Conservation (phyloP, 192 early-diverging fungal species). For the Obelidium mucronatum region DNA sequence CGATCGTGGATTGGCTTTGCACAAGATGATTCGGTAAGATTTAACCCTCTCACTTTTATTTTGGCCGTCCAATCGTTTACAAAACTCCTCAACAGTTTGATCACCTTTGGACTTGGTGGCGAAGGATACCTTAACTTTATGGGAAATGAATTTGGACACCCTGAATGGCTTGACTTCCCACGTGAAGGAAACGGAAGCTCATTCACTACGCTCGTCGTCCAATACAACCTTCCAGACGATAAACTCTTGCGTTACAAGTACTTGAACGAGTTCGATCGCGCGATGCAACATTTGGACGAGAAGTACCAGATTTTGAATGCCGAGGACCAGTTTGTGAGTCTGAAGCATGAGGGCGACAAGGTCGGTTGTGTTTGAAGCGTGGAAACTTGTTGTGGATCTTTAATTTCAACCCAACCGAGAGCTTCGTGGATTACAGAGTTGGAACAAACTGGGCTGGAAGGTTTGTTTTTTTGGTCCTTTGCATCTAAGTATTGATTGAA, state of each 20-base stretch:
- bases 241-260: conserved; percentile 88
- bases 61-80: background rate
- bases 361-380: conserved; percentile 92
- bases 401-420: conserved; percentile 90
- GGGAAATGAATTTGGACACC: conserved; percentile 99
- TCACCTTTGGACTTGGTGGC: conserved; percentile 90
- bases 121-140: conserved; percentile 97
- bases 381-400: conserved; percentile 90
- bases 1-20: conserved; percentile 92
- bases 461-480: conserved; percentile 46
- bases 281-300: conserved; percentile 83
- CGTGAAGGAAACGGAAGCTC: conserved; percentile 80
- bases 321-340: conserved; percentile 69
- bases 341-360: conserved; percentile 94
- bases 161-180: conserved; percentile 99
- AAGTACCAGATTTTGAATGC: conserved; percentile 64
- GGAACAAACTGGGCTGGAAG: conserved; percentile 74
- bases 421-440: conserved; percentile 88
- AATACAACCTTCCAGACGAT: conserved; percentile 96
- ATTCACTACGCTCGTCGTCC: conserved; percentile 94
- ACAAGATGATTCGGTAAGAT: conserved; percentile 89
- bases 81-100: conserved; percentile 55
- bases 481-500: conserved; percentile 8
- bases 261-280: conserved; percentile 87
- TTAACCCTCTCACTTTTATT: background rate